Percentiles rank a stretch among this genome's conserved stretches.
These are phyloP conservation scores for Dalbergia cultrata DNA, from an alignment of 306 rosid genomes.

Conservation along the genomic window DNA sequence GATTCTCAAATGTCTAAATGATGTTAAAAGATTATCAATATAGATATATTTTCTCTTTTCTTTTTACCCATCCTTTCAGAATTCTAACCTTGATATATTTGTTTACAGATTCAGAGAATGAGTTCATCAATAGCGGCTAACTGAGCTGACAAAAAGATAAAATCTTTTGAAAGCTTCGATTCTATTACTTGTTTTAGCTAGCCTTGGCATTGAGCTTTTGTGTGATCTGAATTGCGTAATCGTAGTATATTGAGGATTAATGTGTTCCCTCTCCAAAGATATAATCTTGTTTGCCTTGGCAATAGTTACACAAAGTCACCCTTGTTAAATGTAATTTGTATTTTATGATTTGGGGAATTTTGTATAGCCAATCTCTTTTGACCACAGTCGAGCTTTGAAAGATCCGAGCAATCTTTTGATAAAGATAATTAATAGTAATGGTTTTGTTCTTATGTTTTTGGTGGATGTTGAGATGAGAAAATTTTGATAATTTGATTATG, in stretches of 20 bases:
- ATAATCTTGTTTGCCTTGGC: conserved; percentile 37
- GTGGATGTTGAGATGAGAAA: neutral
- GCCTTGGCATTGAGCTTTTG: conserved; percentile 26
- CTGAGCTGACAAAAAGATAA: neutral
- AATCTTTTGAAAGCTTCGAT: neutral
- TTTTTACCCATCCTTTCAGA: neutral
- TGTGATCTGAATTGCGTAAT: conserved; percentile 41
- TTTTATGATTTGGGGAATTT: conserved; percentile 40
- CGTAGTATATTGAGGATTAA: neutral
- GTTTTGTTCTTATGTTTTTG: no score
- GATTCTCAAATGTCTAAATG: neutral
- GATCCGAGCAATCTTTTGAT: conserved; percentile 18
- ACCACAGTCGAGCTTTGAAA: neutral
- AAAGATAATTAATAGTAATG: neutral
- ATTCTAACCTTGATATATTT: conserved; percentile 34
- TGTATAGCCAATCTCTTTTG: conserved; percentile 47
- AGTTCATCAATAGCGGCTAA: conserved; percentile 46
- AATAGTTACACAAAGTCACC: conserved; percentile 35
- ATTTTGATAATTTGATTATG: neutral
- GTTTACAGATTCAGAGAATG: conserved; percentile 56
- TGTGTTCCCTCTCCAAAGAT: conserved; percentile 20
- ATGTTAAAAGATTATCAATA: neutral
- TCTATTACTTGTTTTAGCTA: conserved; percentile 35
- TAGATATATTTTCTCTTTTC: neutral
- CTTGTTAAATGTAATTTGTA: conserved; percentile 22